Evolutionary conservation across 2,329 filamentous ascomycete species (phyloP).

Genomic region (Sclerotinia trifoliorum): DNA sequence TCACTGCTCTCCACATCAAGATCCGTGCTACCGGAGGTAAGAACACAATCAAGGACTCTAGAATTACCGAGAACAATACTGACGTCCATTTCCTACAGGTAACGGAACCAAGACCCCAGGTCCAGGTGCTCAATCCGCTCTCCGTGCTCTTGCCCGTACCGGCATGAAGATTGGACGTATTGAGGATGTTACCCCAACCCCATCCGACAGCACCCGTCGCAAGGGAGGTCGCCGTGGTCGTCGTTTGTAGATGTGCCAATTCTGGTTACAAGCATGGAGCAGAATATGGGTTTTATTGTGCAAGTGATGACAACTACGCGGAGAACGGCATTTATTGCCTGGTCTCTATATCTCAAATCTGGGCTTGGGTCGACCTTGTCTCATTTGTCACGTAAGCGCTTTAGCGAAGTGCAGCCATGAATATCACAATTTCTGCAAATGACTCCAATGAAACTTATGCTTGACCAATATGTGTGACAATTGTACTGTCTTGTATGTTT

Average conservation of each 20-base stretch:
- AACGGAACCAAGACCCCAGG: constrained; percentile 99
- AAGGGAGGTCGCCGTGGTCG: constrained; percentile 99
- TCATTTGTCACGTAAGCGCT: constrained; percentile 49
- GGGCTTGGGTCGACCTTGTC: constrained; percentile 35
- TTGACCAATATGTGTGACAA: not conserved
- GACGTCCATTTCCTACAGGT: constrained; percentile 49
- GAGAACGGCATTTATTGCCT: constrained; percentile 65
- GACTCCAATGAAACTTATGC: not conserved
- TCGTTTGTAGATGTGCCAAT: constrained; percentile 71
- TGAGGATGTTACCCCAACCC: constrained; percentile 98
- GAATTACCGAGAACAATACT: not conserved
- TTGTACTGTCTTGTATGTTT: not conserved
- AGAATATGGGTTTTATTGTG: constrained; percentile 50
- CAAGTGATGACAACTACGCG: constrained; percentile 66
- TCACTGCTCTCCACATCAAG: constrained; percentile 99
- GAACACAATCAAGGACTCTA: constrained; percentile 1
- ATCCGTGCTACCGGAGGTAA: constrained; percentile 97
- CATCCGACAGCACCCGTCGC: constrained; percentile 98
- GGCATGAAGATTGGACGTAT: constrained; percentile 99
- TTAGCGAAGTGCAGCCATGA: constrained; percentile 36
- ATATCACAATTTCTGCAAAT: constrained; percentile 32
- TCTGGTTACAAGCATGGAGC: constrained; percentile 27
- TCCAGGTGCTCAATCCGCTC: constrained; percentile 97
- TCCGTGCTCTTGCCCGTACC: constrained; percentile 96
- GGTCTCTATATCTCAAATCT: constrained; percentile 55